A percentile compares a stretch with the other conserved stretches of the same genome.
phyloP scores from a whole-genome alignment of 306 rosid genomes.

The Ormosia semicastrata region DNA sequence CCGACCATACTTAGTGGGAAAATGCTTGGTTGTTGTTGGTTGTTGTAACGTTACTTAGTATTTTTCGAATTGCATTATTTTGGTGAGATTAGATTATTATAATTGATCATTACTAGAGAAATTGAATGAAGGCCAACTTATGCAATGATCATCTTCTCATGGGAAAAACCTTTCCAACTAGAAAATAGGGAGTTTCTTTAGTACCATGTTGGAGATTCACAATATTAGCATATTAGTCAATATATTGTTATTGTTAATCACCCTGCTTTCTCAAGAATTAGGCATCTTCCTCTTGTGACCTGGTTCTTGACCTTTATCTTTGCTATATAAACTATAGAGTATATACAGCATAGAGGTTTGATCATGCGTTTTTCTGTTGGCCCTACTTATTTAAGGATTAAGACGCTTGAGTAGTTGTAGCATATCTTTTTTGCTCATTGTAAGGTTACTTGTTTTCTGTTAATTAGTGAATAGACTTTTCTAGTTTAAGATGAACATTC shows the following conservation, averaged over 20 bases:
- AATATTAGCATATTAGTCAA: background rate
- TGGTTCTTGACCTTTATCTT: background rate
- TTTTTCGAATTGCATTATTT: background rate
- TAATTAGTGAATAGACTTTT: background rate
- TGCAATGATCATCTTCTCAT: background rate
- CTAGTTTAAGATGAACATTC: conserved; percentile 5
- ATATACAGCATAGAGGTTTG: background rate
- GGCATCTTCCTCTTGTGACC: background rate
- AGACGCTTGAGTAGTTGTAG: background rate
- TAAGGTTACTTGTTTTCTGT: background rate
- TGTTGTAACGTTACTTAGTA: no score
- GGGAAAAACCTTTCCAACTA: background rate
- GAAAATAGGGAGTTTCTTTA: background rate
- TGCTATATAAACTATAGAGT: background rate
- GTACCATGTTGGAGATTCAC: background rate
- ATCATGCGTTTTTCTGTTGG: background rate
- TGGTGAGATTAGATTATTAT: background rate
- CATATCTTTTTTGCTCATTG: background rate
- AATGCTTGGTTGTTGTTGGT: no score
- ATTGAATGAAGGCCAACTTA: background rate
- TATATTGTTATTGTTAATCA: background rate
- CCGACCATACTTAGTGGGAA: no score
- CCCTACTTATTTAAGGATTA: background rate
- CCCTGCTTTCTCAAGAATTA: background rate
- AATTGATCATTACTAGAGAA: background rate